Conservation (phyloP, 2,329 filamentous ascomycete genomes). For the Parastagonospora nodorum region DNA sequence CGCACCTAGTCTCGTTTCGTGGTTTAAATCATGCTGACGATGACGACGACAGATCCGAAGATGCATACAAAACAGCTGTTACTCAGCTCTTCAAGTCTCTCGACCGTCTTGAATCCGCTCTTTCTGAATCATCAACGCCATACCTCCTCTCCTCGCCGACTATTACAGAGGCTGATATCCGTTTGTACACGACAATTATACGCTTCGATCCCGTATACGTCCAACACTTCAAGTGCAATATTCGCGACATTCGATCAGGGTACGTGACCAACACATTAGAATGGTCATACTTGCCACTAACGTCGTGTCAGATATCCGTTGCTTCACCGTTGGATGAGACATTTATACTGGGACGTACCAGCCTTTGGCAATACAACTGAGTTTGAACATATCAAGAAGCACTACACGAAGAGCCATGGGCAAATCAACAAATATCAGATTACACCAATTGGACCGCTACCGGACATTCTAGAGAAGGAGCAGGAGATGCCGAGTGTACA, state of each 20-base stretch:
- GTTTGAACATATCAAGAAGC: constrained; percentile 92
- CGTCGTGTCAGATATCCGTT: constrained; percentile 74
- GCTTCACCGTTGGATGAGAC: constrained; percentile 79
- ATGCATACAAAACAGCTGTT: constrained; percentile 55
- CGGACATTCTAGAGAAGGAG: constrained; percentile 76
- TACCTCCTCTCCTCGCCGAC: constrained; percentile 53
- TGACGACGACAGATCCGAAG: constrained; percentile 45
- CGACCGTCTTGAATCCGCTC: constrained; percentile 52
- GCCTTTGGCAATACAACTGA: constrained; percentile 85
- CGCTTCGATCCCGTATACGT: constrained; percentile 63
- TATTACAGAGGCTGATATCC: constrained; percentile 56
- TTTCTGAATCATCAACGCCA: constrained; percentile 49
- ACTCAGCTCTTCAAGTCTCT: constrained; percentile 54
- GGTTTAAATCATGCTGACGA: not conserved
- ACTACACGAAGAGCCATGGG: constrained; percentile 69
- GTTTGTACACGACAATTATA: constrained; percentile 65
- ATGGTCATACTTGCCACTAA: too few species aligned
- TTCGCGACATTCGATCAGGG: constrained; percentile 69
- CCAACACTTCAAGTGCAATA: constrained; percentile 76
- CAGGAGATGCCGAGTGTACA: constrained; percentile 73
- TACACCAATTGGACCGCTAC: constrained; percentile 82
- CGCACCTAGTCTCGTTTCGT: too few species aligned
- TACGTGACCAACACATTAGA: too few species aligned
- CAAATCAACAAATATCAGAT: constrained; percentile 73
- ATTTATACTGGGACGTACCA: constrained; percentile 67